Evolutionary conservation across 306 rosid genomes (phyloP).

Genomic region (Gleditsia sinensis): DNA sequence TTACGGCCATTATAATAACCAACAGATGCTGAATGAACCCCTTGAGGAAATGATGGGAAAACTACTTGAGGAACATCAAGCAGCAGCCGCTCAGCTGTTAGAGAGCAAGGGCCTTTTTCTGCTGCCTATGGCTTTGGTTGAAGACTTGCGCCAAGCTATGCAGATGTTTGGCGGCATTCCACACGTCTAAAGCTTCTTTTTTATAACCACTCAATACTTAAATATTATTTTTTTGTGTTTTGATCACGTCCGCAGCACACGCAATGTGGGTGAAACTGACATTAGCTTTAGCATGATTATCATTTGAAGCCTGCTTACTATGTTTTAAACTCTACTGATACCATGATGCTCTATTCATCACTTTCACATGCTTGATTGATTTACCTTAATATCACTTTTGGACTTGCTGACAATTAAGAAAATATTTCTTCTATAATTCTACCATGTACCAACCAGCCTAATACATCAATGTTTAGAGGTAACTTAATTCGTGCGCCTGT

Average conservation of each 20-base stretch:
- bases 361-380: background rate
- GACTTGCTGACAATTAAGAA: background rate
- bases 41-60: constrained; percentile 91
- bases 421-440: background rate
- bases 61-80: constrained; percentile 66
- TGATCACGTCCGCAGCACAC: constrained; percentile 1
- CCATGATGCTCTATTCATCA: background rate
- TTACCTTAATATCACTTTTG: background rate
- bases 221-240: background rate
- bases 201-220: background rate
- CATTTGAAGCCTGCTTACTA: background rate
- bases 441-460: background rate
- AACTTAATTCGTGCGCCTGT: background rate
- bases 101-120: constrained; percentile 72
- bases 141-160: constrained; percentile 44
- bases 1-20: constrained; percentile 75
- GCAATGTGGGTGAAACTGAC: constrained; percentile 1
- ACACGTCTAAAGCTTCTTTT: constrained; percentile 19
- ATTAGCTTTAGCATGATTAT: background rate
- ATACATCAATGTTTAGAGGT: background rate
- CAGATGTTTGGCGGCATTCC: constrained; percentile 28
- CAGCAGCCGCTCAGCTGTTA: constrained; percentile 64
- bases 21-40: constrained; percentile 69
- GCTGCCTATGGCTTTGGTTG: constrained; percentile 58
- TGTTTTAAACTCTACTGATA: background rate